These are phyloP conservation scores for Phylloporus sp. DNA, from an alignment of 768 basidiomycete species.

Conservation along the genomic window DNA sequence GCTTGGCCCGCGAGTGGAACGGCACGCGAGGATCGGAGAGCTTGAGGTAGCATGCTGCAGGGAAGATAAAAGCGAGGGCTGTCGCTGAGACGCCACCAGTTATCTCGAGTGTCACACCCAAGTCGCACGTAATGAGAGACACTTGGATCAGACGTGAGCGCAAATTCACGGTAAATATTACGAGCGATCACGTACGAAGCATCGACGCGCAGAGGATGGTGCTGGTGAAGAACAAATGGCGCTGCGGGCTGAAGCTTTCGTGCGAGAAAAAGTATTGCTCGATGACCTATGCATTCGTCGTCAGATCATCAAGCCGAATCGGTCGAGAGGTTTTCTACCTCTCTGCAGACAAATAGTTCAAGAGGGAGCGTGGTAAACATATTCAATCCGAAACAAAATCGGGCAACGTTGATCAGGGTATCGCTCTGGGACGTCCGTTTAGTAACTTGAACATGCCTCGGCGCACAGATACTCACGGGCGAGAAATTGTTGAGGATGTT, in stretches of 20 bases:
- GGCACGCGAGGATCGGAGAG: constrained; percentile 52
- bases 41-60: constrained; percentile 81
- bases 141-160: constrained; percentile 45
- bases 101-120: constrained; percentile 97
- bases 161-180: background rate
- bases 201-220: constrained; percentile 76
- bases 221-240: constrained; percentile 90
- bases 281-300: constrained; percentile 55
- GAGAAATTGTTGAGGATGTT: constrained; percentile 97
- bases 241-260: constrained; percentile 71
- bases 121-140: constrained; percentile 87
- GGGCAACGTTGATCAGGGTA: constrained; percentile 89
- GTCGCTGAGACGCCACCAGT: constrained; percentile 96
- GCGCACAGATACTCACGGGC: constrained; percentile 38
- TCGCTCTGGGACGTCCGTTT: constrained; percentile 49
- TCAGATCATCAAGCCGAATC: constrained; percentile 1
- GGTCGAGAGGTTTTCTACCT: constrained; percentile 43
- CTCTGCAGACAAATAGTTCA: constrained; percentile 95
- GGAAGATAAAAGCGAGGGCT: constrained; percentile 89
- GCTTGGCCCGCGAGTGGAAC: constrained; percentile 66
- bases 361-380: constrained; percentile 98
- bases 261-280: constrained; percentile 96
- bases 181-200: constrained; percentile 50
- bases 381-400: constrained; percentile 90
- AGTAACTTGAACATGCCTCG: background rate